These are phyloP conservation scores for Calocera viscosa DNA, from an alignment of 768 basidiomycete species.

Conservation along the genomic window DNA sequence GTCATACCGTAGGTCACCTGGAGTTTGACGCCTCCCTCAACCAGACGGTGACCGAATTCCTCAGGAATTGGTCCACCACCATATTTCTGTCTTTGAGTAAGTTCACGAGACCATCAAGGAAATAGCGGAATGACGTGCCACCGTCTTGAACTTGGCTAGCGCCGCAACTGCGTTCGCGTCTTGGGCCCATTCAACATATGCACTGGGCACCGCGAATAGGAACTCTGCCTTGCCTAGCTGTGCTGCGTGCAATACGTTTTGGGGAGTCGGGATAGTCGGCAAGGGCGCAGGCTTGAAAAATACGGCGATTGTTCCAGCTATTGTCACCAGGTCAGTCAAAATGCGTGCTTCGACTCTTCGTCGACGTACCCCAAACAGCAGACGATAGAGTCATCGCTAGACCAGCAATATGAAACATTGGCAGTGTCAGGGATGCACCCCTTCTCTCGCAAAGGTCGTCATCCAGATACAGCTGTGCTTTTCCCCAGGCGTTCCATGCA, in stretches of 20 bases:
- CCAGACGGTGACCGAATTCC: not conserved
- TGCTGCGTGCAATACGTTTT: not conserved
- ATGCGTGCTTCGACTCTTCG: too few relatives aligned
- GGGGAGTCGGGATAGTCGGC: not conserved
- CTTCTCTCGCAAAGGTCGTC: not conserved
- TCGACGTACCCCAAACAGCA: not conserved
- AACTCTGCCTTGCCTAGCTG: not conserved
- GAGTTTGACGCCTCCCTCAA: not conserved
- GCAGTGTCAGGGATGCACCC: not conserved
- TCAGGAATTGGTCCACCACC: not conserved
- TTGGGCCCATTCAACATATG: not conserved
- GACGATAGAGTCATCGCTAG: not conserved
- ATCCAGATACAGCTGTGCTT: not conserved
- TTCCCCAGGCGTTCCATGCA: not conserved
- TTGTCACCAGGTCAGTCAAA: too few relatives aligned
- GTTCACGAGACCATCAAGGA: not conserved
- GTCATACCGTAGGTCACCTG: not conserved
- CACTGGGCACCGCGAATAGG: not conserved
- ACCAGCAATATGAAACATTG: not conserved
- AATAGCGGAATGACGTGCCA: not conserved
- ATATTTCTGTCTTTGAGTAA: not conserved
- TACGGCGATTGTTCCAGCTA: not conserved
- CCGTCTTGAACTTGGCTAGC: not conserved
- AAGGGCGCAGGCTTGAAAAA: not conserved
- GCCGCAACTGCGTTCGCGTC: not conserved